Evolutionary conservation across 2,329 filamentous ascomycete species (phyloP), one percentile per base, ranked within the genome.

Genomic region (Chaetomium globosum): DNA sequence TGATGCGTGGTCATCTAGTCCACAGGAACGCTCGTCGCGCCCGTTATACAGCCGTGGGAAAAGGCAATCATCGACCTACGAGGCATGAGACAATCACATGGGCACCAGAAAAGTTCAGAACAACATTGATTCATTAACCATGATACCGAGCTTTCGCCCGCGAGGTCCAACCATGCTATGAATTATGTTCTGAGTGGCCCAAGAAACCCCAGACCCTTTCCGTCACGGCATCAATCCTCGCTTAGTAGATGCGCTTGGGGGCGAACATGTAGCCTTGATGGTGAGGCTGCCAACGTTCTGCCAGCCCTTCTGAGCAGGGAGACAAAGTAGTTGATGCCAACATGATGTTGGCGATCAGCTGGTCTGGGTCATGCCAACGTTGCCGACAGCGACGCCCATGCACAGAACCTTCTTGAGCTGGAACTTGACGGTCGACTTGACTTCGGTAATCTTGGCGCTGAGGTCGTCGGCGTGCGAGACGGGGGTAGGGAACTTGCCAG

Each of bases 361-460:
- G 92, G 79, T 99, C 95, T 85, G 92, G 85, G 87, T 90, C 95
- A 99, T 99, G 77, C 89, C 93, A 77, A 99, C 95, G 84, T 99
- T 97, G 80, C 95, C 95, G 78, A 99, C 92, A 76, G 95, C 95
- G 80, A 98, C 94, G 90, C 94, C 95, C 89, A 99, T 93, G 88
- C 95, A 99, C 76, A 99, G 88, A 81, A 99, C 95, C 92, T 99
- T 99, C 92, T 99, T 99, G 79, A 99, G 88, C 89, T 99, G 93
- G 91, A 99, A 99, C 90, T 99, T 99, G 90, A 99, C 98, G 83
- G 95, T 99, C 77, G 92, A 97, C 91, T 97, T 98, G 88, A 99
- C 94, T 82, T 99, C 95, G 85, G 86, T 97, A 87, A 98, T 92
- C 90, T 97, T 97, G 87, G 84, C 87, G 80, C 83, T 86, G 74